A percentile compares a stretch with the other conserved stretches of the same genome.
Conservation (phyloP, 139 green algal species). For the Haematococcus lacustris region DNA sequence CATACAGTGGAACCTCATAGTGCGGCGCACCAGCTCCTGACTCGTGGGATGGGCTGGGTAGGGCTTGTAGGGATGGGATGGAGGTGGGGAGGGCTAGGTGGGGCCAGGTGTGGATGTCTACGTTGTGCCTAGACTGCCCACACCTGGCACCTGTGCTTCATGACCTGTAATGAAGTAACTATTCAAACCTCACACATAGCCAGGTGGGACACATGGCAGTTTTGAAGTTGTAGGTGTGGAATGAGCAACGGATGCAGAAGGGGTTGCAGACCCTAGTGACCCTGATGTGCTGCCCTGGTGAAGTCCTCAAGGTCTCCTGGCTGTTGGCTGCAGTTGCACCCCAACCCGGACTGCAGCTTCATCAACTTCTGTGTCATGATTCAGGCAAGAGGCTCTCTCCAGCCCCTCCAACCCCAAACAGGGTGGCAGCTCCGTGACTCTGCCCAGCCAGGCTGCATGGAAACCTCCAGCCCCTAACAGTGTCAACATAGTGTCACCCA, state of each 20-base stretch:
- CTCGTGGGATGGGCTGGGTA: too few relatives aligned
- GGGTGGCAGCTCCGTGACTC: too few relatives aligned
- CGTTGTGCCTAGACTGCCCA: too few relatives aligned
- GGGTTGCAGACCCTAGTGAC: neutral
- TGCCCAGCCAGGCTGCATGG: neutral
- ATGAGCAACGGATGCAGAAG: neutral
- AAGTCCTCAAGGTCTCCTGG: neutral
- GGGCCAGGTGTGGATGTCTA: too few relatives aligned
- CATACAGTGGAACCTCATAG: too few relatives aligned
- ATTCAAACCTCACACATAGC: neutral
- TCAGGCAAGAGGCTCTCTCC: slow-evolving; percentile 21
- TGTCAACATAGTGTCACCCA: neutral
- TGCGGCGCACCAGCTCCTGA: too few relatives aligned
- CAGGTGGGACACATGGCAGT: neutral
- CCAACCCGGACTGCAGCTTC: slow-evolving; percentile 30
- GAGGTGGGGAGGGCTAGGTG: too few relatives aligned
- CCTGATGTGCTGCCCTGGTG: neutral
- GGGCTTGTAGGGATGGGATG: too few relatives aligned
- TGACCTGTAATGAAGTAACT: neutral
- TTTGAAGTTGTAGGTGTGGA: neutral
- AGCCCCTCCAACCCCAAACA: too few relatives aligned
- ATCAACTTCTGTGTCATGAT: slow-evolving; percentile 51
- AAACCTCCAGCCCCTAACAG: neutral
- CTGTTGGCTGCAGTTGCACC: slow-evolving; percentile 17
- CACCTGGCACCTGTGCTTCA: neutral